Conservation (phyloP, 2,329 filamentous ascomycete genomes). For the Diaporthe aspalathi region DNA sequence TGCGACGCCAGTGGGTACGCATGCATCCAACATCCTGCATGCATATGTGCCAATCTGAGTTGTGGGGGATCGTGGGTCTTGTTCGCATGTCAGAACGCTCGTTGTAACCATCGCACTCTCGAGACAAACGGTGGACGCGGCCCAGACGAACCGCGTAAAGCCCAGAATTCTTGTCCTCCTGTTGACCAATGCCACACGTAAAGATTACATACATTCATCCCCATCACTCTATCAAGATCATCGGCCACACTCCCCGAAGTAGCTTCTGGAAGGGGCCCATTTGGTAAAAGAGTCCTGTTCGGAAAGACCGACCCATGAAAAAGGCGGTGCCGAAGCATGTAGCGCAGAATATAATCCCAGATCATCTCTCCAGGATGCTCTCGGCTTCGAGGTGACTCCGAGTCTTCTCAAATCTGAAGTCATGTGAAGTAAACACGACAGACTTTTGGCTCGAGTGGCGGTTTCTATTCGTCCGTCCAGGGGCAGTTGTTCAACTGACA, state of each 20-base stretch:
- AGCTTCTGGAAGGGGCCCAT: too few relatives aligned
- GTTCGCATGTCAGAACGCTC: neutral
- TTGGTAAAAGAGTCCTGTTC: neutral
- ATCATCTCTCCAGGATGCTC: too few relatives aligned
- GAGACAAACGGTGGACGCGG: neutral
- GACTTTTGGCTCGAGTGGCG: neutral
- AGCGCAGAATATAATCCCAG: neutral
- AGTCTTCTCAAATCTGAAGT: too few relatives aligned
- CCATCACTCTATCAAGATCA: neutral
- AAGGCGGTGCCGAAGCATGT: neutral
- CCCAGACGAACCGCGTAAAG: neutral
- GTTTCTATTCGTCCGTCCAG: too few relatives aligned
- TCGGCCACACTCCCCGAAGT: neutral
- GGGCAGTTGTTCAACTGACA: too few relatives aligned
- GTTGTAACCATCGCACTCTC: neutral
- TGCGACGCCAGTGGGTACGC: slow-evolving; percentile 4
- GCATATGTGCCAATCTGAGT: neutral
- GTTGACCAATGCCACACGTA: neutral
- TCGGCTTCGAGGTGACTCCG: too few relatives aligned
- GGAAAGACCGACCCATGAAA: neutral
- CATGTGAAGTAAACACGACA: too few relatives aligned
- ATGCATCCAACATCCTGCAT: neutral
- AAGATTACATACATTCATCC: too few relatives aligned
- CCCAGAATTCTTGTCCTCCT: neutral
- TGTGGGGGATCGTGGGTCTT: neutral